These are phyloP conservation scores for Diversispora epigaea DNA, from an alignment of 192 early-diverging fungal genomes.

Conservation along the genomic window DNA sequence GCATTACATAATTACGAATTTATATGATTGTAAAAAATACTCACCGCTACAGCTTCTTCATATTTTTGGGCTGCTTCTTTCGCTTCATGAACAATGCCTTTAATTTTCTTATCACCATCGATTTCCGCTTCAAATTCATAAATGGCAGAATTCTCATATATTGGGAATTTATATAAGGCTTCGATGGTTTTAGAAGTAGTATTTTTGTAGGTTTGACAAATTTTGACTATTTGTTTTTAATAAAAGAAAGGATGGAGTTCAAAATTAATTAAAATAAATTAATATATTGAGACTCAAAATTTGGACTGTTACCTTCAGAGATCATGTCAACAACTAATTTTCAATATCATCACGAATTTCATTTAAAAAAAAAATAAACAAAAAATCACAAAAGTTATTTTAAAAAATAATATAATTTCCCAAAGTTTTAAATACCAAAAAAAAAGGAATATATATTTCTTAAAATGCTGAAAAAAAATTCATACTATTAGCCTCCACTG, in stretches of 20 bases:
- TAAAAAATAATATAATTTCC: no score
- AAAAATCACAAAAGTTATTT: no score
- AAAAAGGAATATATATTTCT: no score
- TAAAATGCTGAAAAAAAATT: not conserved
- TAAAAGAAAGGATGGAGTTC: not conserved
- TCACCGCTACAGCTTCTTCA: not conserved
- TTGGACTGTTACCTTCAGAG: not conserved
- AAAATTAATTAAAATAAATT: no score
- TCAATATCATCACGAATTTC: not conserved
- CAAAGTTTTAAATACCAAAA: not conserved
- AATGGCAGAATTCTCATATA: conserved; percentile 16
- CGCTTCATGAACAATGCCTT: conserved; percentile 29
- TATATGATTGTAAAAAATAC: not conserved
- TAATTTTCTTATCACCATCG: conserved; percentile 8
- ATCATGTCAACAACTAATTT: not conserved
- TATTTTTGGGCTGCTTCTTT: conserved; percentile 7
- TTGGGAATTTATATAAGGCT: conserved; percentile 22
- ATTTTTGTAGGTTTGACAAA: conserved; percentile 31
- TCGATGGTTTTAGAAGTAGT: not conserved
- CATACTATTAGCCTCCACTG: conserved; percentile 25
- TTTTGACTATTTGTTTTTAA: not conserved
- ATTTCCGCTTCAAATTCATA: conserved; percentile 26
- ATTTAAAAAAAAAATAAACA: no score
- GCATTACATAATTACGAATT: not conserved
- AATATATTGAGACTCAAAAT: not conserved